Base-by-base conservation (phyloP, 345 rosid species). In the Populus nigra region DNA sequence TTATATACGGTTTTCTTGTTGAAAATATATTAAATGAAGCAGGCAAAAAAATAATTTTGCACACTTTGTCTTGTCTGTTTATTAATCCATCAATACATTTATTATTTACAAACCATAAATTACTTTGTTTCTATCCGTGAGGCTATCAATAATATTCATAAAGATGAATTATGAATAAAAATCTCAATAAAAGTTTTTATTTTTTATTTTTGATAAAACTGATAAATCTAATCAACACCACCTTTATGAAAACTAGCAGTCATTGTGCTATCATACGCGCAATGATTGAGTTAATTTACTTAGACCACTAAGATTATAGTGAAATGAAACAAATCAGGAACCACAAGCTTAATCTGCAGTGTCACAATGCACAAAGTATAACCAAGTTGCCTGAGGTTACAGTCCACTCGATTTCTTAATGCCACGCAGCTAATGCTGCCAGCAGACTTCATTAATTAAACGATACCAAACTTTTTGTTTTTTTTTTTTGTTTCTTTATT, bases 21-120 rank as follows among this genome's bases (percentile, higher is more conserved):
- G 33, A 0, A 2, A 3, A 31, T 31, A 31, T 31, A 0, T 31
- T 31, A 31, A 31, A 31, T 31, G 0, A 2, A 31, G 0, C 3
- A 31, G 0, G 3, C 0, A 0, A 31, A 31, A 31, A 2, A 2
- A 2, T n/a, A n/a, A 31, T 31, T 31, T 31, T 0, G 0, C 3
- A 3, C 33, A 0, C 33, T 3, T 31, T 31, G 3, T 31, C 0
- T 31, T 31, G 3, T 31, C 0, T 31, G 0, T 31, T 2, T 2
- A 2, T 31, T 2, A 31, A 31, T 31, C 33, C 1, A 2, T 31
- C 3, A 2, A 2, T 31, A 31, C 2, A 31, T 31, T 2, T 31
- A 31, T 31, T 31, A 31, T 31, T 0, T 0, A 33, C 0, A 33
- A 4, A 33, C 36, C 3, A 31, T 31, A 33, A 33, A 4, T 33